Conservation (phyloP, 768 basidiomycete genomes). For the Podaxis sp. region DNA sequence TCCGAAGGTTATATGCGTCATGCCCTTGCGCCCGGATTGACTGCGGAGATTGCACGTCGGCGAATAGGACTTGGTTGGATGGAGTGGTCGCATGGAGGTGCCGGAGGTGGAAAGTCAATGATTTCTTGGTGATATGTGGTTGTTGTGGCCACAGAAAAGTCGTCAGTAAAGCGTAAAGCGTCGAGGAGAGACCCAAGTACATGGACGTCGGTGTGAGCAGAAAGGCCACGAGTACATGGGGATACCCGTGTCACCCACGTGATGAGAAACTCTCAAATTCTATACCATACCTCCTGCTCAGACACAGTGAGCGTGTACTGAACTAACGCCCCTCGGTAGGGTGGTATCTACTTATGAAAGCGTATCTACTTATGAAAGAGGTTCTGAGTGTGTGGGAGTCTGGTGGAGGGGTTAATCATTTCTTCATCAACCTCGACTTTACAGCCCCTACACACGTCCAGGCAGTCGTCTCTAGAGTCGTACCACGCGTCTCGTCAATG, state of each 20-base stretch:
- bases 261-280: neutral
- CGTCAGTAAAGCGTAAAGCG: slow-evolving; percentile 38
- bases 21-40: slow-evolving; percentile 14
- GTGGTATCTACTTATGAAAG: no score
- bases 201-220: slow-evolving; percentile 14
- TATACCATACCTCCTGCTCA: no score
- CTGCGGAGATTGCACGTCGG: slow-evolving; percentile 33
- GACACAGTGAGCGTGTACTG: no score
- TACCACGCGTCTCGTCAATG: no score
- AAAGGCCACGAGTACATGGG: neutral
- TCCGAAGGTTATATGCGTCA: slow-evolving; percentile 31
- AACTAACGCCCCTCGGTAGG: no score
- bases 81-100: slow-evolving; percentile 59
- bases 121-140: slow-evolving; percentile 19
- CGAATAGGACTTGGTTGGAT: slow-evolving; percentile 53
- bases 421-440: no score
- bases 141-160: slow-evolving; percentile 35
- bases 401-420: no score
- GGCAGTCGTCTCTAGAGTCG: no score
- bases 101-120: slow-evolving; percentile 57
- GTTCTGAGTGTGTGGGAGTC: no score
- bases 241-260: neutral
- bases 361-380: no score
- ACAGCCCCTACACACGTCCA: no score
- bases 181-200: slow-evolving; percentile 33